Percentiles rank a stretch among this genome's conserved stretches.
Evolutionary conservation across 2,329 filamentous ascomycete species (phyloP).

Genomic region (Teratosphaeria zuluensis): DNA sequence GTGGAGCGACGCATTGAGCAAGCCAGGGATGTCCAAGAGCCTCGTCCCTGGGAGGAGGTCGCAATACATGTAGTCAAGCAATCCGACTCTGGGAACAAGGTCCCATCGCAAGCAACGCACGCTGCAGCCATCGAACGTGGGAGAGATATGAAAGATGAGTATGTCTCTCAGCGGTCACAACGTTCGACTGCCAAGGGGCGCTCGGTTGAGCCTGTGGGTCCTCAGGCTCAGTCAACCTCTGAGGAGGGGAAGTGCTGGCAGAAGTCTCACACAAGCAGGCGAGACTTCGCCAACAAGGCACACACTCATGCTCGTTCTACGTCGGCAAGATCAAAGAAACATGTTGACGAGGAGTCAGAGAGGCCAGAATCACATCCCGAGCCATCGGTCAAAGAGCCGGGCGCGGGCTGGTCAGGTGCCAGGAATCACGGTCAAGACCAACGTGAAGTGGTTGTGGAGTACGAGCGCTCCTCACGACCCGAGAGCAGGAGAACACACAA

Average conservation of each 20-base stretch:
- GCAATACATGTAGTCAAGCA: neutral
- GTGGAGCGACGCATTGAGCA: slow-evolving; percentile 16
- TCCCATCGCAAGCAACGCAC: neutral
- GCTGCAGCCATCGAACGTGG: neutral
- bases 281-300: neutral
- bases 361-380: neutral
- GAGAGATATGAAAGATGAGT: neutral
- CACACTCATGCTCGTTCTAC: neutral
- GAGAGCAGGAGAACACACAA: neutral
- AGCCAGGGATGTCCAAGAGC: slow-evolving; percentile 8
- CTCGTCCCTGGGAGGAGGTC: slow-evolving; percentile 3
- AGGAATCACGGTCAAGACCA: neutral
- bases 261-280: neutral
- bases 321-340: neutral
- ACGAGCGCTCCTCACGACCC: neutral
- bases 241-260: neutral
- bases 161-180: neutral
- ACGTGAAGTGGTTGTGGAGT: neutral
- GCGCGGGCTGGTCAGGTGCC: neutral
- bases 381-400: neutral
- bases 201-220: neutral
- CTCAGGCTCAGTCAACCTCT: neutral
- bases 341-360: neutral
- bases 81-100: neutral
- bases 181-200: neutral